Base-by-base conservation (phyloP, 2,329 filamentous ascomycete genomes). In the Sclerotiophoma versabilis region DNA sequence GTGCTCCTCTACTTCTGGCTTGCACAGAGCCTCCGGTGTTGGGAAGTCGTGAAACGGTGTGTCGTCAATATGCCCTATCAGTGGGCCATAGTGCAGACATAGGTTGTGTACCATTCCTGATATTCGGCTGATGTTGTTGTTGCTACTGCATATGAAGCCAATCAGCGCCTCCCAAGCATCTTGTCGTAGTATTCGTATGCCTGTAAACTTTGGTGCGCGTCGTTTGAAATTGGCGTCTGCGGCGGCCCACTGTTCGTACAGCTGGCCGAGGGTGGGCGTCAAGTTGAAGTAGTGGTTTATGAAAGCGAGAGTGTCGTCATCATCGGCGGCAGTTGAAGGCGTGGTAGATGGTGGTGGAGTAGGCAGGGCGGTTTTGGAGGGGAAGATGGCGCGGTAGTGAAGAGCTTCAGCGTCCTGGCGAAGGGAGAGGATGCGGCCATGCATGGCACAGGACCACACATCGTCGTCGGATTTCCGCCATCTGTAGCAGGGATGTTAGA, bases 131-230 rank as follows among this genome's bases (percentile, higher is more conserved):
- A 99, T 99, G 72, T 99, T 97, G 78, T 99, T 99, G 77, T 99
- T 99, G 76, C 92, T 96, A 76, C 93, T 97, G 81, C 95, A 99
- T 60, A 99, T 99, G 76, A 99, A 99, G 51, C 90, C 88, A 20
- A 99, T 81, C 19, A 99, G 81, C 0, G 95, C 87, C 75, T 99
- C 95, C 95, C 96, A 99, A 1, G 93, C 88, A 79, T 97, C 93
- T 77, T 99, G 95, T 66, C 89, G 91, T 37, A 99, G 79, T 62
- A 99, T 97, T 19, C 95, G 87, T 50, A 99, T 90, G 11, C 96
- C 95, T 0, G 89, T 88, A 73, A 99, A 99, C 50, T 88, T 87
- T 0, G 90, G 88, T 0, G 95, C 93, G 63, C 91, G 91, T 69
- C 88, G 89, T 66, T 87, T 89, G 77, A 99, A 99, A 74, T 98